These are phyloP conservation scores for Paramyrothecium roridum DNA, from an alignment of 2,329 filamentous ascomycete genomes.

Conservation along the genomic window DNA sequence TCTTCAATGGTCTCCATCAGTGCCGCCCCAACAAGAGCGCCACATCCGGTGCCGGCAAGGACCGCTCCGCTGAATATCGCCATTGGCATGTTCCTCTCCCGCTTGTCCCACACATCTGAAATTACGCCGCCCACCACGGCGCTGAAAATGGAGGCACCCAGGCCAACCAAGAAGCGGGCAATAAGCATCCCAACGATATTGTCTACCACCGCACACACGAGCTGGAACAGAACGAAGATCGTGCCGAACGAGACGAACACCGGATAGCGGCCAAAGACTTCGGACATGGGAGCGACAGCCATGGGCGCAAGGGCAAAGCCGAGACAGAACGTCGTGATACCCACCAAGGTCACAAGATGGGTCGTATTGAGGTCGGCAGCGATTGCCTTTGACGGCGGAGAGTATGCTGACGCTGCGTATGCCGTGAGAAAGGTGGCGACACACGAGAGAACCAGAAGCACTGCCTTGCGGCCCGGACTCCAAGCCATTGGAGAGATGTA, in stretches of 20 bases:
- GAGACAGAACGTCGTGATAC: conserved; percentile 77
- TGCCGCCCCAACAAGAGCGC: conserved; percentile 68
- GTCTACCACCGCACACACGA: conserved; percentile 69
- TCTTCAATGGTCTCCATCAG: conserved; percentile 59
- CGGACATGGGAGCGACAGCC: conserved; percentile 82
- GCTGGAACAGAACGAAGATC: conserved; percentile 67
- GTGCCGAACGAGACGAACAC: conserved; percentile 75
- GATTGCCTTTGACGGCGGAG: conserved; percentile 65
- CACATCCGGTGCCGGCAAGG: conserved; percentile 74
- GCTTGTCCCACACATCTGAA: conserved; percentile 76
- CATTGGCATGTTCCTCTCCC: conserved; percentile 86
- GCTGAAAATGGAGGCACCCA: conserved; percentile 75
- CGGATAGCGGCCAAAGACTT: conserved; percentile 82
- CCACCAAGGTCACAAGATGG: conserved; percentile 63
- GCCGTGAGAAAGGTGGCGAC: conserved; percentile 73
- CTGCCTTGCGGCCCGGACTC: conserved; percentile 64
- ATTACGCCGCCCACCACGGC: conserved; percentile 93
- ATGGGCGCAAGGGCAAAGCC: conserved; percentile 85
- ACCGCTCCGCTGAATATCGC: conserved; percentile 79
- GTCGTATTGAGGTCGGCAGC: conserved; percentile 62
- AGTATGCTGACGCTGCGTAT: conserved; percentile 78
- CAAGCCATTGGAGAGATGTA: conserved; percentile 73
- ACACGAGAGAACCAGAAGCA: conserved; percentile 72
- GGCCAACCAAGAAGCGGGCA: conserved; percentile 72
- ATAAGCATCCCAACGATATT: conserved; percentile 72